Conservation (phyloP, 2,329 filamentous ascomycete genomes). For the Talaromyces albobiverticillius region DNA sequence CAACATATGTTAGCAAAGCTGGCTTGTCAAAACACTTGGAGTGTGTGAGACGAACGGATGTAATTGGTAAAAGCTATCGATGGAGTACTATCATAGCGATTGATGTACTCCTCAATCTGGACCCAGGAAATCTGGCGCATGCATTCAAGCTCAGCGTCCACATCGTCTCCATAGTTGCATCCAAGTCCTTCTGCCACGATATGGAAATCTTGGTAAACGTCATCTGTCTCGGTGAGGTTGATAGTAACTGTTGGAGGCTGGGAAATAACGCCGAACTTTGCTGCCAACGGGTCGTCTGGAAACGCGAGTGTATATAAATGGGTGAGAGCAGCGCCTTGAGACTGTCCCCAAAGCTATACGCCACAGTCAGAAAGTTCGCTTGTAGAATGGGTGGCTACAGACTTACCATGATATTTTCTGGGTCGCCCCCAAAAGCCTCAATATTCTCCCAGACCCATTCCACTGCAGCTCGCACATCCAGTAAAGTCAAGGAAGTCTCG, state of each 20-base stretch:
- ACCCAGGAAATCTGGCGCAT: constrained; percentile 26
- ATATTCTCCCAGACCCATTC: constrained; percentile 34
- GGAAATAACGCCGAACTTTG: constrained; percentile 17
- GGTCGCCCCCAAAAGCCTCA: constrained; percentile 33
- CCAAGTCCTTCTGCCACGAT: constrained; percentile 29
- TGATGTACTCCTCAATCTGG: constrained; percentile 26
- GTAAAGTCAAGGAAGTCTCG: constrained; percentile 4
- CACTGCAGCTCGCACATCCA: constrained; percentile 23
- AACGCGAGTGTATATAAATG: constrained; percentile 26
- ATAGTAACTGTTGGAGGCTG: constrained; percentile 10
- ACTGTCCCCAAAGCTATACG: constrained; percentile 24
- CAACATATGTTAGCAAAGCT: not conserved
- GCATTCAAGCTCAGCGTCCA: constrained; percentile 25
- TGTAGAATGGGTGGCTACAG: no score
- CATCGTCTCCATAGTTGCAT: constrained; percentile 22
- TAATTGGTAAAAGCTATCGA: constrained; percentile 20
- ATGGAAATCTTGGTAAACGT: constrained; percentile 26
- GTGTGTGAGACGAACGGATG: not conserved
- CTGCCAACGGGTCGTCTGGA: constrained; percentile 23
- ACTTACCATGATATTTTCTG: constrained; percentile 25
- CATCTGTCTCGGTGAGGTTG: constrained; percentile 11
- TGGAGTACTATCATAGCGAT: constrained; percentile 21
- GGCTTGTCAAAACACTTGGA: constrained; percentile 6
- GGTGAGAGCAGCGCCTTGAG: constrained; percentile 22
- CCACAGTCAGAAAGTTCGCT: no score